phyloP scores from a whole-genome alignment of 331 rosid species.

The Pyracantha coccinea region DNA sequence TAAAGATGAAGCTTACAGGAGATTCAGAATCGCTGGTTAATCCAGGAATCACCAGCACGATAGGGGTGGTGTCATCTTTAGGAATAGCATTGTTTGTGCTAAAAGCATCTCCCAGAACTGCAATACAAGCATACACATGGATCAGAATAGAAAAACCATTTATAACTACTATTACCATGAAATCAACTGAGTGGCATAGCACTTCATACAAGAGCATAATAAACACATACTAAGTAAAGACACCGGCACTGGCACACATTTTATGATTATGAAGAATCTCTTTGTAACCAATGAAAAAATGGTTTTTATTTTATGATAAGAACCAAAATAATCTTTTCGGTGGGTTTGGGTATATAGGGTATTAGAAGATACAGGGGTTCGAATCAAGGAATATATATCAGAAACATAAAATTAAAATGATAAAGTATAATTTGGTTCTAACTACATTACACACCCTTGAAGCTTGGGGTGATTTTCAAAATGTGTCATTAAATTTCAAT shows the following conservation, averaged over 20 bases:
- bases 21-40: slow-evolving; percentile 80
- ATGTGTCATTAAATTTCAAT: background rate
- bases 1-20: slow-evolving; percentile 46
- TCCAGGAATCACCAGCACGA: slow-evolving; percentile 75
- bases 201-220: background rate
- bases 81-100: slow-evolving; percentile 16
- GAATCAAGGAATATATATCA: background rate
- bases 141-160: background rate
- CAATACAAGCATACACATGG: slow-evolving; percentile 4
- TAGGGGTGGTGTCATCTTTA: slow-evolving; percentile 50
- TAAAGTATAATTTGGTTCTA: background rate
- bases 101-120: slow-evolving; percentile 39
- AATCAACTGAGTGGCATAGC: background rate
- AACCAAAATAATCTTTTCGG: background rate
- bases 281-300: background rate
- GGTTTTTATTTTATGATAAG: background rate
- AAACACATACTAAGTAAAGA: background rate
- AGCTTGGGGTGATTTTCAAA: background rate
- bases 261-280: background rate
- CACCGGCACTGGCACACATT: background rate
- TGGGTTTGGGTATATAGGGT: background rate
- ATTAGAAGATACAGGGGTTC: background rate
- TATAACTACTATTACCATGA: background rate
- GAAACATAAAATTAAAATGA: background rate
- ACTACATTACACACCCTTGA: background rate